Conservation (phyloP, 352 stramenopile genomes). For the Globisporangium uncinulatum region DNA sequence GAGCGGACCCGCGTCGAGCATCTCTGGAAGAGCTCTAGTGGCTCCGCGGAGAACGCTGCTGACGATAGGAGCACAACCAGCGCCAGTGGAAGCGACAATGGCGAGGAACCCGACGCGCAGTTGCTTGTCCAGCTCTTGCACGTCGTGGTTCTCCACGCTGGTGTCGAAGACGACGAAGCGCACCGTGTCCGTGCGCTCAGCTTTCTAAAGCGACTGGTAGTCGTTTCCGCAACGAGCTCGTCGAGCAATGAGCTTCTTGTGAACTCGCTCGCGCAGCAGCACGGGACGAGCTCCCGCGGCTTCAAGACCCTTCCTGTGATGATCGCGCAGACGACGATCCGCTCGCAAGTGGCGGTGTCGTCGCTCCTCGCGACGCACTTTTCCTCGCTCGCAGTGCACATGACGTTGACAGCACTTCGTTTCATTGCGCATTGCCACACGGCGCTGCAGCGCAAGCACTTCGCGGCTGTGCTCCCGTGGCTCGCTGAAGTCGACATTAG, state of each 20-base stretch:
- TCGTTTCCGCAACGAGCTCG: background rate
- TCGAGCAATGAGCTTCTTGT: conserved; percentile 12
- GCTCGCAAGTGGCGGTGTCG: conserved; percentile 25
- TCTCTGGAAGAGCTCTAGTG: background rate
- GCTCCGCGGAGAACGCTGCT: background rate
- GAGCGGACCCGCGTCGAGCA: conserved; percentile 5
- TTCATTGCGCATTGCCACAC: conserved; percentile 30
- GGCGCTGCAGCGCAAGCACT: conserved; percentile 43
- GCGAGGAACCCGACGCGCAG: background rate
- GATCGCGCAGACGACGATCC: conserved; percentile 20
- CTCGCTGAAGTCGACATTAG: conserved; percentile 35
- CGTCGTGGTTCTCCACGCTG: conserved; percentile 41
- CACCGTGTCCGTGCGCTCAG: conserved; percentile 28
- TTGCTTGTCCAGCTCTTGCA: conserved; percentile 41
- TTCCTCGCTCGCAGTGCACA: conserved; percentile 17
- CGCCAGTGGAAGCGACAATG: no score
- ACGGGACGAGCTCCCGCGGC: background rate
- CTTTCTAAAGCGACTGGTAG: conserved; percentile 16
- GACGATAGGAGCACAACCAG: background rate
- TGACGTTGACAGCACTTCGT: conserved; percentile 39
- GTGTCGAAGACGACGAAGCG: conserved; percentile 25
- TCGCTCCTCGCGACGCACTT: conserved; percentile 32
- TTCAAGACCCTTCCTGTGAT: conserved; percentile 9
- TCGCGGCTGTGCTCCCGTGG: conserved; percentile 45
- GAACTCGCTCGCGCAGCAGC: conserved; percentile 17